phyloP scores from a whole-genome alignment of 768 basidiomycete genomes.

The Lactarius quietus region DNA sequence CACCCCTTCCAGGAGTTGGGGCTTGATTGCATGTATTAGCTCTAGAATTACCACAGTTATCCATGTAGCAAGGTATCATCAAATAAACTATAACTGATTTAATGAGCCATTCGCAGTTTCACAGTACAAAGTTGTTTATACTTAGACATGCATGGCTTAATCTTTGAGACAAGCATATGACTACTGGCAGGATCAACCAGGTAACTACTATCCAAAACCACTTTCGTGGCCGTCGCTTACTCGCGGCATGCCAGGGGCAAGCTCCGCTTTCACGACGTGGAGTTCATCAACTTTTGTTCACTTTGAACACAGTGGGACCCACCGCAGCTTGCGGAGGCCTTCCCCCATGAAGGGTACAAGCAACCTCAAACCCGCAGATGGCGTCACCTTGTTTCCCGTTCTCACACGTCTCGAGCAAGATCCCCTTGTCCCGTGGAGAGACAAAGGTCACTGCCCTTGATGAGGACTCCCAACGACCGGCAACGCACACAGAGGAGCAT shows the following conservation, averaged over 20 bases:
- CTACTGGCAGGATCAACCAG: slow-evolving; percentile 85
- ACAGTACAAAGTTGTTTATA: slow-evolving; percentile 46
- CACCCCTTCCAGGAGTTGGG: slow-evolving; percentile 22
- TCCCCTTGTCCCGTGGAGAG: slow-evolving; percentile 31
- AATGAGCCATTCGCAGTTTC: slow-evolving; percentile 82
- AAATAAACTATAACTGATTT: slow-evolving; percentile 83
- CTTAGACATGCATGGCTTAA: slow-evolving; percentile 83
- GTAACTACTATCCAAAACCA: slow-evolving; percentile 53
- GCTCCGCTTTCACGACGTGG: too few relatives aligned
- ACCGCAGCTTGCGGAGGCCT: too few relatives aligned
- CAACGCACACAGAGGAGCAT: neutral
- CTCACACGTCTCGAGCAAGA: slow-evolving; percentile 33
- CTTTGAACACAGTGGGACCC: too few relatives aligned
- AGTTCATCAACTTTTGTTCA: too few relatives aligned
- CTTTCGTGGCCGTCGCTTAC: too few relatives aligned
- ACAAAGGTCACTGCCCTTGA: slow-evolving; percentile 34
- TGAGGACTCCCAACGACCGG: slow-evolving; percentile 28
- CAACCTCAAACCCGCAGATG: too few relatives aligned
- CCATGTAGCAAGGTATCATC: slow-evolving; percentile 73
- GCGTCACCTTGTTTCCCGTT: too few relatives aligned
- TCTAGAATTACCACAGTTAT: slow-evolving; percentile 80
- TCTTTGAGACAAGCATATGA: slow-evolving; percentile 83
- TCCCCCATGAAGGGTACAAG: too few relatives aligned
- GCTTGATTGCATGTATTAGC: slow-evolving; percentile 46
- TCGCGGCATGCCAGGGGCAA: too few relatives aligned